phyloP scores from a whole-genome alignment of 148 eudicot species.

The Vaccinium darrowii region DNA sequence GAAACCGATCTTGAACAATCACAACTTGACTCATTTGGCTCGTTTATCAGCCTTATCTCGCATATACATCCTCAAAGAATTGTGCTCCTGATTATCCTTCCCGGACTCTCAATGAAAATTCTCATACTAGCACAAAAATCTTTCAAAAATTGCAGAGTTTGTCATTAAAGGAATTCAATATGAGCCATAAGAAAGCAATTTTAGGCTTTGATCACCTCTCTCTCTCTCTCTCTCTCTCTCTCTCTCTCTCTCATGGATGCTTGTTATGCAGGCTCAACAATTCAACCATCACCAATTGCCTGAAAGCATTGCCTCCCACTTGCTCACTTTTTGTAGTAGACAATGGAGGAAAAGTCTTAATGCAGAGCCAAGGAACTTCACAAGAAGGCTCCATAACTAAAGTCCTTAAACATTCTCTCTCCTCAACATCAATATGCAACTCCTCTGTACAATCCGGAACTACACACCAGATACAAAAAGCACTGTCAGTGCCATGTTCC shows the following conservation, averaged over 20 bases:
- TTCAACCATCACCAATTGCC: slow-evolving; percentile 15
- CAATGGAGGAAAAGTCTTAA: slow-evolving; percentile 27
- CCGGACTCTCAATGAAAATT: no score
- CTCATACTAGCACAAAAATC: neutral
- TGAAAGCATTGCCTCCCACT: slow-evolving; percentile 40
- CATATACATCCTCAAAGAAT: neutral
- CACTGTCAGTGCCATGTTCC: slow-evolving; percentile 32
- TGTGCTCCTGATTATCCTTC: no score
- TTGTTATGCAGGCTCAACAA: slow-evolving; percentile 25
- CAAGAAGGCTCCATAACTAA: slow-evolving; percentile 27
- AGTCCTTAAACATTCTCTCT: slow-evolving; percentile 18
- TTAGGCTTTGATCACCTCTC: neutral
- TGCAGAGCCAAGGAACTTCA: slow-evolving; percentile 35
- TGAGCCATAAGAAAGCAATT: neutral
- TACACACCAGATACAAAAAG: slow-evolving; percentile 21
- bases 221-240: neutral
- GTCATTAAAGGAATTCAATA: neutral
- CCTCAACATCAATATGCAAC: slow-evolving; percentile 16
- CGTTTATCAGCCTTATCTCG: neutral
- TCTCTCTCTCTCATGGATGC: slow-evolving; percentile 9
- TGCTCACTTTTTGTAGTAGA: slow-evolving; percentile 37
- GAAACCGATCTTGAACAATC: neutral
- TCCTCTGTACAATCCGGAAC: neutral
- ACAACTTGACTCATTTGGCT: neutral
- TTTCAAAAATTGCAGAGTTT: neutral